Conservation (phyloP, 2,329 filamentous ascomycete genomes). For the Fusarium acutatum region DNA sequence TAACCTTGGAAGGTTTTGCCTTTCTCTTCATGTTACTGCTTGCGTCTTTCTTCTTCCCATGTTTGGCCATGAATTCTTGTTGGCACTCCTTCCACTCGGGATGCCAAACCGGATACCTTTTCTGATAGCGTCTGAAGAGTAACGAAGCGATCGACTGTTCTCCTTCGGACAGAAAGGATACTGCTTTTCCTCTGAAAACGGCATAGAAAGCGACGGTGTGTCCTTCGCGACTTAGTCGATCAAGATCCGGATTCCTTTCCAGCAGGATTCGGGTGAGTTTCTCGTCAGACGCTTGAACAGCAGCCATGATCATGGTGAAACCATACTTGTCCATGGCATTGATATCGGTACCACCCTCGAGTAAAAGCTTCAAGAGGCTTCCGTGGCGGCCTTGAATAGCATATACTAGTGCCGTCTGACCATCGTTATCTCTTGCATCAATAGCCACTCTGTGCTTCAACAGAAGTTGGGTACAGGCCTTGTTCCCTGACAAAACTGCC, state of each 20-base stretch:
- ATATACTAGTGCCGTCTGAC: background rate
- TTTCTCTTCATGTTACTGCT: background rate
- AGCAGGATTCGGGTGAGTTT: background rate
- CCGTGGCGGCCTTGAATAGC: background rate
- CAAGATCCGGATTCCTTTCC: background rate
- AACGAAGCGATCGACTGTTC: background rate
- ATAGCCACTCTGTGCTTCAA: background rate
- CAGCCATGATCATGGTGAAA: background rate
- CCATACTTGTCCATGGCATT: background rate
- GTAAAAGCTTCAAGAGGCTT: background rate
- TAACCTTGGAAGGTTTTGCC: background rate
- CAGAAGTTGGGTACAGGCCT: background rate
- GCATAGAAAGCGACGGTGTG: background rate
- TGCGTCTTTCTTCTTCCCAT: background rate
- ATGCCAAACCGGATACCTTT: background rate
- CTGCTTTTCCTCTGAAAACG: background rate
- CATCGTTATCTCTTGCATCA: background rate
- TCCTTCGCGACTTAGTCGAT: background rate
- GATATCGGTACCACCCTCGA: background rate
- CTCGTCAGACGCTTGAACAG: background rate
- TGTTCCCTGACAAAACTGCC: background rate
- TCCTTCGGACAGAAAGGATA: background rate
- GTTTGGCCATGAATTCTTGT: background rate
- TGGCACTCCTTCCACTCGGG: background rate
- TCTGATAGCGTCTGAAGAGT: background rate